Conservation (phyloP, 257 asterid species). For the Forsythia viridissima region DNA sequence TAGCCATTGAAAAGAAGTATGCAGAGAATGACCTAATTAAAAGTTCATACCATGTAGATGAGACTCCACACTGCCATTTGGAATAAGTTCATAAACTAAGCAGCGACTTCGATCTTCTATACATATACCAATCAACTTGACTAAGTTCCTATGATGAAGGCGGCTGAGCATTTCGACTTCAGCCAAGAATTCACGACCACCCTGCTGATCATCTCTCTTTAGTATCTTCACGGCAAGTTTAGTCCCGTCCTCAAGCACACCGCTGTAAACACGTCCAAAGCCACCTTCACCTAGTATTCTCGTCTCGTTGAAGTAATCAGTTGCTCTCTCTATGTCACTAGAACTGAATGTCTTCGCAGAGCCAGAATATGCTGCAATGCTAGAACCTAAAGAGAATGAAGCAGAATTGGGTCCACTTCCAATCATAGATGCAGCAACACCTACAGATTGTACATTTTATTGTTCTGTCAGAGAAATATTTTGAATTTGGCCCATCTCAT, state of each 20-base stretch:
- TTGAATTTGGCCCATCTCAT: constrained; percentile 5
- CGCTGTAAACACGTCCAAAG: constrained; percentile 86
- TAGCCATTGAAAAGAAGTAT: background rate
- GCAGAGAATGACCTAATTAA: constrained; percentile 1
- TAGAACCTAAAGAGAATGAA: constrained; percentile 71
- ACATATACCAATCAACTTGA: constrained; percentile 83
- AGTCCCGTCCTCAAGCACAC: constrained; percentile 78
- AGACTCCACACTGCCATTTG: constrained; percentile 90
- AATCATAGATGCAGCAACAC: constrained; percentile 45
- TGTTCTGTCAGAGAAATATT: constrained; percentile 12
- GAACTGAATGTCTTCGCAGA: constrained; percentile 74
- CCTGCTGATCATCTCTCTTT: constrained; percentile 90
- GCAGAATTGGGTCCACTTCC: constrained; percentile 74
- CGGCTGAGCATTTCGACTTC: constrained; percentile 99
- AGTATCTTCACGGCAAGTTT: constrained; percentile 81
- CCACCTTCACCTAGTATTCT: constrained; percentile 95
- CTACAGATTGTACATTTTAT: constrained; percentile 32
- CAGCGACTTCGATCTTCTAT: constrained; percentile 80
- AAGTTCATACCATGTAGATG: constrained; percentile 75
- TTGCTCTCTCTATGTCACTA: constrained; percentile 73
- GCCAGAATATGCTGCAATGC: constrained; percentile 77
- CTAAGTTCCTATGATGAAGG: constrained; percentile 90
- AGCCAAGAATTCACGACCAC: constrained; percentile 89
- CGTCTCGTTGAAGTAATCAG: constrained; percentile 70
- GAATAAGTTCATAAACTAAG: constrained; percentile 73